These are phyloP conservation scores for Ascocoryne sarcoides DNA, from an alignment of 2,329 filamentous ascomycete species.

Conservation along the genomic window DNA sequence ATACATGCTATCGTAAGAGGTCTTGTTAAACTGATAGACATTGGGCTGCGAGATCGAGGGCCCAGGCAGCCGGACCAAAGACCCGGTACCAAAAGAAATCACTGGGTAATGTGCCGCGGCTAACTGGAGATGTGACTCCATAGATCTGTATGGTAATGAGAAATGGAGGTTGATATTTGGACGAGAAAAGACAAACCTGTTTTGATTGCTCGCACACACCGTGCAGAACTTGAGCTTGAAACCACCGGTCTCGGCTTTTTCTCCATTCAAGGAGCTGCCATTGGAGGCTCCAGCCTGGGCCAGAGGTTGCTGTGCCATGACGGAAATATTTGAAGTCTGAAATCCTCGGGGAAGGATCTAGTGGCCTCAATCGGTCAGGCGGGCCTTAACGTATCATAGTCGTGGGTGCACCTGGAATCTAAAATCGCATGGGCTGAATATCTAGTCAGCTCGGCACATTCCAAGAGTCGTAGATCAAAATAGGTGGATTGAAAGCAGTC, in stretches of 20 bases:
- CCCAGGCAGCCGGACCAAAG: constrained; percentile 84
- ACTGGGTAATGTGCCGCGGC: constrained; percentile 85
- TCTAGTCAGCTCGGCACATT: constrained; percentile 3
- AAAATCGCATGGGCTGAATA: not conserved
- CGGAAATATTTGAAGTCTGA: too few species aligned
- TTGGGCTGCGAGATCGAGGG: constrained; percentile 90
- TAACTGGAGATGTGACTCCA: constrained; percentile 96
- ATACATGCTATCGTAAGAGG: constrained; percentile 91
- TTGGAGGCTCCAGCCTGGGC: constrained; percentile 9
- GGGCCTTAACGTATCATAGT: not conserved
- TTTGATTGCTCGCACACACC: constrained; percentile 98
- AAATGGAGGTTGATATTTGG: not conserved
- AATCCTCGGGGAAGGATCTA: too few species aligned
- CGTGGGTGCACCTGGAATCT: not conserved
- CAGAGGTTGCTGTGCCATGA: constrained; percentile 11
- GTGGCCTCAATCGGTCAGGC: not conserved
- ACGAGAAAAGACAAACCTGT: constrained; percentile 52
- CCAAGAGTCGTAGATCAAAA: not conserved
- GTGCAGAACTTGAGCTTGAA: constrained; percentile 96
- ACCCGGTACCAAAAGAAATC: constrained; percentile 95
- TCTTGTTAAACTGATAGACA: constrained; percentile 96
- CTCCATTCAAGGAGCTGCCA: constrained; percentile 15
- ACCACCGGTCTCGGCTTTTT: constrained; percentile 30
- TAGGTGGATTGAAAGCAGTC: constrained; percentile 9
- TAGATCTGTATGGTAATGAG: constrained; percentile 65